Percentiles rank a stretch among this genome's conserved stretches.
Conservation (phyloP, 495 filamentous ascomycete species). For the Tuber brumale region DNA sequence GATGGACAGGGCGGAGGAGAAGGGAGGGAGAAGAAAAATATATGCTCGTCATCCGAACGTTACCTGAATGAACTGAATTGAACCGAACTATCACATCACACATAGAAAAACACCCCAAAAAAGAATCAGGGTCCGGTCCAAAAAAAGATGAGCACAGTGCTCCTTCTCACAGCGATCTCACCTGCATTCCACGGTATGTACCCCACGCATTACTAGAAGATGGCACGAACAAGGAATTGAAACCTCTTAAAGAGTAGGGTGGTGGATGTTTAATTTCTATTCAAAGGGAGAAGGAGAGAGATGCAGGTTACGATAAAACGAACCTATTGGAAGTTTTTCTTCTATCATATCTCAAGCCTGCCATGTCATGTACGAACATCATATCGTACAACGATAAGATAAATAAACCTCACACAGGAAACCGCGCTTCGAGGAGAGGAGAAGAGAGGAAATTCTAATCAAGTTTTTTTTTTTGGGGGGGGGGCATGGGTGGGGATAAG, state of each 20-base stretch:
- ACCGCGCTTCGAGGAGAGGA: background rate
- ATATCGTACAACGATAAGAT: slow-evolving; percentile 10
- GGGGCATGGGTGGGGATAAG: background rate
- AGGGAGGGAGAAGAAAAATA: slow-evolving; percentile 8
- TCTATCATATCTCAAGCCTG: slow-evolving; percentile 16
- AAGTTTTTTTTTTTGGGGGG: background rate
- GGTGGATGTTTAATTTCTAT: background rate
- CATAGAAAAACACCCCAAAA: slow-evolving; percentile 18
- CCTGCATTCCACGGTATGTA: background rate
- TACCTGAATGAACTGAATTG: slow-evolving; percentile 6
- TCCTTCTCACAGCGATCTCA: background rate
- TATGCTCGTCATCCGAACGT: slow-evolving; percentile 3
- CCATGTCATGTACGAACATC: background rate
- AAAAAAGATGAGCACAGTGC: slow-evolving; percentile 7
- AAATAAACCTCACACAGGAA: slow-evolving; percentile 15
- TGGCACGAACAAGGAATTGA: slow-evolving; percentile 3
- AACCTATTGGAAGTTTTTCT: slow-evolving; percentile 3
- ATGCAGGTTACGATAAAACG: background rate
- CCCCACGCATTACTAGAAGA: background rate
- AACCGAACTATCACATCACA: background rate
- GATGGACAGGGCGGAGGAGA: background rate
- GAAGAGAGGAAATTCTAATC: background rate
- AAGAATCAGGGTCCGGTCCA: slow-evolving; percentile 4
- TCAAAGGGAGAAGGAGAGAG: background rate
- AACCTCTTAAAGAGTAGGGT: background rate